A percentile compares a stretch with the other conserved stretches of the same genome.
phyloP scores from a whole-genome alignment of 164 flowering plant species.

The Liquidambar formosana region DNA sequence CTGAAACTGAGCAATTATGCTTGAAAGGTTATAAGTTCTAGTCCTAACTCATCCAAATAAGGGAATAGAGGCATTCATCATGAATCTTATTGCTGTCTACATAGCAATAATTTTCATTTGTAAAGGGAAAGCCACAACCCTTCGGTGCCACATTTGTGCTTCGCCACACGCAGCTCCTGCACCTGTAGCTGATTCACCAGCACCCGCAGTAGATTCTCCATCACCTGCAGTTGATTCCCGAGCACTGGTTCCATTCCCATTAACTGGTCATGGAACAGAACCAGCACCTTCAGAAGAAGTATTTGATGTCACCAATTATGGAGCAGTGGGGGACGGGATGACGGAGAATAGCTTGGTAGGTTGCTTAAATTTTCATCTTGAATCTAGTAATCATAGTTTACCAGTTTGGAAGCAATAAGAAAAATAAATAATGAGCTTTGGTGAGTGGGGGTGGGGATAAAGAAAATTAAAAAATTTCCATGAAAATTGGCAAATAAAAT shows the following conservation, averaged over 20 bases:
- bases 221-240: background rate
- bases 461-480: no score
- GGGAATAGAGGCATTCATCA: background rate
- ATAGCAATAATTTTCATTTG: background rate
- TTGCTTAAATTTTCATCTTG: background rate
- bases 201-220: background rate
- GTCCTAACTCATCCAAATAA: no score
- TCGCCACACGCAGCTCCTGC: background rate
- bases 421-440: no score
- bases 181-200: background rate
- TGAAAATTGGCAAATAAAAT: no score
- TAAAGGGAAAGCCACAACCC: background rate
- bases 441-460: no score
- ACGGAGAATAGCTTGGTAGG: slow-evolving; percentile 24
- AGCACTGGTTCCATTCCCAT: background rate
- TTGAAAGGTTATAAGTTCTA: no score
- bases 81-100: background rate
- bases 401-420: background rate
- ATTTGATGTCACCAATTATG: slow-evolving; percentile 36
- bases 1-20: no score
- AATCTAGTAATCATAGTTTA: no score
- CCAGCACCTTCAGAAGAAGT: background rate
- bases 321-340: slow-evolving; percentile 30
- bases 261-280: background rate
- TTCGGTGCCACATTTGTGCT: background rate